These are phyloP conservation scores for Populus alba DNA, from an alignment of 345 rosid genomes.

Conservation along the genomic window DNA sequence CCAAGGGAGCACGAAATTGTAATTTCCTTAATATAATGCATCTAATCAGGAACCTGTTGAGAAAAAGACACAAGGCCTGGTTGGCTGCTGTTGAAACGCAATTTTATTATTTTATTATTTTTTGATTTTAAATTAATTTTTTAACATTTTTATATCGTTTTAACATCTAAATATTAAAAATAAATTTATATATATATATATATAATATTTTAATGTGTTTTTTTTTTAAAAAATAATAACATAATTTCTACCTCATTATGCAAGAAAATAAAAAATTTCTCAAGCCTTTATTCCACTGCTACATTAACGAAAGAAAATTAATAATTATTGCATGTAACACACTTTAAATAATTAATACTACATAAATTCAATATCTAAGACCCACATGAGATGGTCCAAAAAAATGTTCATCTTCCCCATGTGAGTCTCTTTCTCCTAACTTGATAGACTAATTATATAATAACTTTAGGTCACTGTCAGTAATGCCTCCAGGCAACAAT, in stretches of 20 bases:
- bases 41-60: background rate
- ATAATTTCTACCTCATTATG: background rate
- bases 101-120: too few species aligned
- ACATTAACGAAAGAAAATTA: background rate
- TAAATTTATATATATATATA: too few species aligned
- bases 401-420: conserved; percentile 35
- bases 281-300: background rate
- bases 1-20: background rate
- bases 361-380: conserved; percentile 20
- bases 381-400: conserved; percentile 37
- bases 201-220: too few species aligned
- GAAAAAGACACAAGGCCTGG: too few species aligned
- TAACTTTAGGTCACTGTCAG: conserved; percentile 34
- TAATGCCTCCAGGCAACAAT: conserved; percentile 30
- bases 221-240: too few species aligned
- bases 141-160: too few species aligned
- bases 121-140: too few species aligned
- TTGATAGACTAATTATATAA: background rate
- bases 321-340: conserved; percentile 7
- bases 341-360: conserved; percentile 23
- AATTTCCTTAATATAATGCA: background rate
- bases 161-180: too few species aligned
- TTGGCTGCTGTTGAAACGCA: too few species aligned
- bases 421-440: conserved; percentile 29
- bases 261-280: background rate